Evolutionary conservation across 2,329 filamentous ascomycete species (phyloP).

Genomic region (Bipolaris gigantea): DNA sequence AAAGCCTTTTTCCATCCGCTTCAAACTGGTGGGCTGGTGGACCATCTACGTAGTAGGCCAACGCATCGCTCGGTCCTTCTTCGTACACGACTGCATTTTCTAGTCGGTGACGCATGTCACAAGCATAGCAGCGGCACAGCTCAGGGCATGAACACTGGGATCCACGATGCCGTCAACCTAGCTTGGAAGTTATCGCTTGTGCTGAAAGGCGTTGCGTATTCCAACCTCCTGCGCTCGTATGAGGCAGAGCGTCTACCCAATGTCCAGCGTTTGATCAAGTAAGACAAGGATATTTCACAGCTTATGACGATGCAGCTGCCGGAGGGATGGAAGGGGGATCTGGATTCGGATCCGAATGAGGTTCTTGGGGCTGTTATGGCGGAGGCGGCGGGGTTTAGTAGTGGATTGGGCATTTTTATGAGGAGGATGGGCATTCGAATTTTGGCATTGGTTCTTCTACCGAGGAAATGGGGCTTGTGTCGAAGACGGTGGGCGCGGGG

Average conservation of each 20-base stretch:
- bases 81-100: constrained; percentile 52
- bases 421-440: constrained; percentile 42
- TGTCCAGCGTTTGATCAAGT: constrained; percentile 48
- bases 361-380: constrained; percentile 32
- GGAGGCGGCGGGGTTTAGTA: constrained; percentile 35
- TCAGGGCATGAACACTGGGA: constrained; percentile 61
- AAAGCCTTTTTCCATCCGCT: constrained; percentile 46
- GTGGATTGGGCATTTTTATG: constrained; percentile 38
- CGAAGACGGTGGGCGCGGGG: constrained; percentile 41
- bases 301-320: constrained; percentile 43
- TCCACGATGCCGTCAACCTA: constrained; percentile 58
- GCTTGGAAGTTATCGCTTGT: constrained; percentile 58
- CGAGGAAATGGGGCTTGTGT: neutral
- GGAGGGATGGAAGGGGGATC: constrained; percentile 37
- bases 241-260: constrained; percentile 53
- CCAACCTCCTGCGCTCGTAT: constrained; percentile 53
- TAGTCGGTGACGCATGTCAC: constrained; percentile 62
- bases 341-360: constrained; percentile 32
- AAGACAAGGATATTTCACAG: constrained; percentile 40
- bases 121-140: constrained; percentile 60
- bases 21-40: constrained; percentile 50
- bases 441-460: constrained; percentile 14
- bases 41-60: constrained; percentile 51
- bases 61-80: constrained; percentile 42
- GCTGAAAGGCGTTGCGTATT: constrained; percentile 43